These are phyloP conservation scores for Cytospora piceicola DNA, from an alignment of 2,329 filamentous ascomycete genomes.

Conservation along the genomic window DNA sequence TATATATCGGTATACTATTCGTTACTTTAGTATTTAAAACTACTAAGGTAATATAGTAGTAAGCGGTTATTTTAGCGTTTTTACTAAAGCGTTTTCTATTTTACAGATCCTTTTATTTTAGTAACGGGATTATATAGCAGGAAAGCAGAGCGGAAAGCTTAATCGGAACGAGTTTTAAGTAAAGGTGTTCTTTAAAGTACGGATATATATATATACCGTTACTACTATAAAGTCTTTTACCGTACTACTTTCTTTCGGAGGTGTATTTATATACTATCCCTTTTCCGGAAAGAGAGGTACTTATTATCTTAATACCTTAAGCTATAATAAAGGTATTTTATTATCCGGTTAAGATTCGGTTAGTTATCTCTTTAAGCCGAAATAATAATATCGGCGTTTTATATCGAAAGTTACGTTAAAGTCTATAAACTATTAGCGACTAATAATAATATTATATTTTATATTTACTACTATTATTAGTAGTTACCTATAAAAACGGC, in stretches of 20 bases:
- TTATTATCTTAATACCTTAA: not conserved
- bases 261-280: not conserved
- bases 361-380: too few species aligned
- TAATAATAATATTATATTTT: slow-evolving; percentile 5
- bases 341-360: too few species aligned
- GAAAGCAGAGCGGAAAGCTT: too few species aligned
- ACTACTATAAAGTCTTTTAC: too few species aligned
- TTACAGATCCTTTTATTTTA: not conserved
- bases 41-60: not conserved
- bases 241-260: too few species aligned
- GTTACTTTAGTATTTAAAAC: not conserved
- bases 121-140: not conserved
- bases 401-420: slow-evolving; percentile 7
- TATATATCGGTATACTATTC: not conserved
- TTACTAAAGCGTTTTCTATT: not conserved
- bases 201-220: too few species aligned
- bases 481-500: not conserved
- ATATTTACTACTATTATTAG: not conserved
- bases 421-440: not conserved
- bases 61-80: too few species aligned
- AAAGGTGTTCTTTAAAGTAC: too few species aligned
- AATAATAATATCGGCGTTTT: too few species aligned
- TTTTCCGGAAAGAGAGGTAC: not conserved
- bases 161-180: too few species aligned
- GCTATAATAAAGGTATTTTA: too few species aligned